Percentiles rank a stretch among this genome's conserved stretches.
These are phyloP conservation scores for Aspergillus proliferans DNA, from an alignment of 2,329 filamentous ascomycete species.

Conservation along the genomic window DNA sequence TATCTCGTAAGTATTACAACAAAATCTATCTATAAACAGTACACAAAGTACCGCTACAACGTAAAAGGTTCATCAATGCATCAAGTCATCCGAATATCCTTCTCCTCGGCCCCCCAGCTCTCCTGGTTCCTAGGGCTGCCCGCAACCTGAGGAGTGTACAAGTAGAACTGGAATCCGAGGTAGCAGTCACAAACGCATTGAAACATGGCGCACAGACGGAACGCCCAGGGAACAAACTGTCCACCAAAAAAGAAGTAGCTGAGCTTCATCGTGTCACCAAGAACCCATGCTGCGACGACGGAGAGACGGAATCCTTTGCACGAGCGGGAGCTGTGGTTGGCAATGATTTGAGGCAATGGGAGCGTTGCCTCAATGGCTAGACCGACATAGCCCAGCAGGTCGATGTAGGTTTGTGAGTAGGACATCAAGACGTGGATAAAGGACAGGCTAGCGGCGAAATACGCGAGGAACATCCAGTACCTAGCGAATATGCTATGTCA, in stretches of 20 bases:
- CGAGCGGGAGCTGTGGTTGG: slow-evolving; percentile 42
- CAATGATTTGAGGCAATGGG: slow-evolving; percentile 43
- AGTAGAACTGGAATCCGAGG: slow-evolving; percentile 43
- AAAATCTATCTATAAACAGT: background rate
- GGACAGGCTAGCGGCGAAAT: slow-evolving; percentile 45
- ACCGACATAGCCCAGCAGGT: slow-evolving; percentile 39
- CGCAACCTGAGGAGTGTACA: slow-evolving; percentile 33
- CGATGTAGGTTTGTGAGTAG: slow-evolving; percentile 37
- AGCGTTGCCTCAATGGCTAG: slow-evolving; percentile 44
- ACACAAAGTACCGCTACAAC: background rate
- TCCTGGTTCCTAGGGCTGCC: slow-evolving; percentile 19
- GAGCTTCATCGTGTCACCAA: slow-evolving; percentile 48
- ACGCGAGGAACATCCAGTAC: slow-evolving; percentile 55
- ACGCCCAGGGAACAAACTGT: slow-evolving; percentile 42
- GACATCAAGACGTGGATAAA: slow-evolving; percentile 49
- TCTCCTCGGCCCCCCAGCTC: slow-evolving; percentile 26
- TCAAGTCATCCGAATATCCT: slow-evolving; percentile 35
- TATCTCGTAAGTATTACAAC: background rate
- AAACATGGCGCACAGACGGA: slow-evolving; percentile 45
- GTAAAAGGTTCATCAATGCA: slow-evolving; percentile 1
- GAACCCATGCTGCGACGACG: slow-evolving; percentile 43
- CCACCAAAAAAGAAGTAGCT: slow-evolving; percentile 43
- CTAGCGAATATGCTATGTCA: slow-evolving; percentile 12
- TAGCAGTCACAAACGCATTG: slow-evolving; percentile 44
- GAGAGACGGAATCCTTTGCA: slow-evolving; percentile 46